These are phyloP conservation scores for Ampelomyces quisqualis DNA, from an alignment of 2,329 filamentous ascomycete species.

Conservation along the genomic window DNA sequence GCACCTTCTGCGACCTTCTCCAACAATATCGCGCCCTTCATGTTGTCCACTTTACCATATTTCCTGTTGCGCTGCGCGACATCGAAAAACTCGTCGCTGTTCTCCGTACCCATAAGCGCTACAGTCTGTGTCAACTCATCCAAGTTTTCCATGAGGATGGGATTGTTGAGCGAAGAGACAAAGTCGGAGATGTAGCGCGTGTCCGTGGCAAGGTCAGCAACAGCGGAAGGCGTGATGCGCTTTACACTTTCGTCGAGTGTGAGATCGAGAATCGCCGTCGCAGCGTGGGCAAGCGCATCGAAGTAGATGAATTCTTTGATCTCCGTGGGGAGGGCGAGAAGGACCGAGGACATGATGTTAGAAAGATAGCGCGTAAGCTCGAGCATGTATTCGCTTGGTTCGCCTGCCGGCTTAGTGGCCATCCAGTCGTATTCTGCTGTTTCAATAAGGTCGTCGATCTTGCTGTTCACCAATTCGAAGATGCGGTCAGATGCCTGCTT, in stretches of 20 bases:
- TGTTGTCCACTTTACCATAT: conserved; percentile 86
- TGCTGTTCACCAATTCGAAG: conserved; percentile 96
- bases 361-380: conserved; percentile 89
- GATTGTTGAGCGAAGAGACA: conserved; percentile 81
- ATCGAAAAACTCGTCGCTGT: conserved; percentile 97
- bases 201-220: conserved; percentile 77
- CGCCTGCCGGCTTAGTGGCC: conserved; percentile 61
- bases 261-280: conserved; percentile 77
- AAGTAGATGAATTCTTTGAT: conserved; percentile 99
- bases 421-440: conserved; percentile 96
- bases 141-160: conserved; percentile 83
- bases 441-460: conserved; percentile 96
- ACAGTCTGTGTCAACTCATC: conserved; percentile 94
- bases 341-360: conserved; percentile 94
- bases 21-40: conserved; percentile 84
- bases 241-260: conserved; percentile 77
- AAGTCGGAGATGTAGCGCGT: conserved; percentile 82
- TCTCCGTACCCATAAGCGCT: conserved; percentile 78
- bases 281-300: conserved; percentile 88
- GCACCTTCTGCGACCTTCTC: conserved; percentile 64
- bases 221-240: conserved; percentile 83
- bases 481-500: conserved; percentile 97
- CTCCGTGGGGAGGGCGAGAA: conserved; percentile 87
- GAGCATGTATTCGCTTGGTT: conserved; percentile 92
- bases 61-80: conserved; percentile 86